These are phyloP conservation scores for Cutaneotrichosporon sp. DNA, from an alignment of 1,284 basidiomycete species.

Conservation along the genomic window DNA sequence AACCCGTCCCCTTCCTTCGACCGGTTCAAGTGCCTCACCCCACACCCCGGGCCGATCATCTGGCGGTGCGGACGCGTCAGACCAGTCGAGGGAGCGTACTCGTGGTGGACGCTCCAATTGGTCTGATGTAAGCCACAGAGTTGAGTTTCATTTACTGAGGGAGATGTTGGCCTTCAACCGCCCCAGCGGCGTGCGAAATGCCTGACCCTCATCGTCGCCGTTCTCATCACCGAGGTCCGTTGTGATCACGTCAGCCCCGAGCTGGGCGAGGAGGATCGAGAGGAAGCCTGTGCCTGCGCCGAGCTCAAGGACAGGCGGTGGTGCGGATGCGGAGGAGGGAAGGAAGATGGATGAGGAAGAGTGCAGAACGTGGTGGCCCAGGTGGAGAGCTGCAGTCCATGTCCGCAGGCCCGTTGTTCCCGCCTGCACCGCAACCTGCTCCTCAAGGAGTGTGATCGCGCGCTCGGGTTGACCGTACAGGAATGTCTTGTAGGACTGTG, in stretches of 20 bases:
- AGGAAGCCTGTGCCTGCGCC: constrained; percentile 53
- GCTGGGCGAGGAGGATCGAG: constrained; percentile 43
- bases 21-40: constrained; percentile 20
- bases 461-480: constrained; percentile 34
- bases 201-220: constrained; percentile 50
- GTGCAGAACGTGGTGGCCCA: constrained; percentile 44
- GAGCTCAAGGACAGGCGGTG: constrained; percentile 42
- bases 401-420: constrained; percentile 54
- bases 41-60: constrained; percentile 32
- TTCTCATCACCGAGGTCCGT: constrained; percentile 57
- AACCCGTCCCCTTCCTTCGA: constrained; percentile 19
- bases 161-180: constrained; percentile 38
- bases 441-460: constrained; percentile 49
- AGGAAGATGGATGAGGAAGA: neutral
- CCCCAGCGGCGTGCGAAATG: constrained; percentile 38
- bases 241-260: constrained; percentile 67
- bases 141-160: constrained; percentile 34
- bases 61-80: constrained; percentile 24
- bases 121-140: neutral
- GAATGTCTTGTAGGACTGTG: constrained; percentile 51
- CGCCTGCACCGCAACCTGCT: constrained; percentile 51
- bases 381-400: constrained; percentile 40
- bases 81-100: constrained; percentile 40
- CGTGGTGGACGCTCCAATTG: neutral
- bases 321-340: neutral